Evolutionary conservation across 1,284 basidiomycete genomes (phyloP).

Genomic region (Trichosporon ovoides): DNA sequence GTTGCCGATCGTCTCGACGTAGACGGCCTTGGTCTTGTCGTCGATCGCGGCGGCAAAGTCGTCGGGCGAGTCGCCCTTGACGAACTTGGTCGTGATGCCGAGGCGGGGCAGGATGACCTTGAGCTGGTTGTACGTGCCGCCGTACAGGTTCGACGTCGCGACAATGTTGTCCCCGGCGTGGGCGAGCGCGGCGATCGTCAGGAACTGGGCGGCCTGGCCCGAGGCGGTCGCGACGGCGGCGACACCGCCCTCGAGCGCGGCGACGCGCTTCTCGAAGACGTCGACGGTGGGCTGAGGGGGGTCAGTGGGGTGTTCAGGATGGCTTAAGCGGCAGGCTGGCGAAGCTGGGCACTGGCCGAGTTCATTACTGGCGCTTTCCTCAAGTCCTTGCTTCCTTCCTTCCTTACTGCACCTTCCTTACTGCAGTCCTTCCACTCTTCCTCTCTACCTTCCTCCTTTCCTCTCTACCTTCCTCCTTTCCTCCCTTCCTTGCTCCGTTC

Average conservation of each 20-base stretch:
- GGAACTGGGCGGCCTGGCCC: slow-evolving; percentile 75
- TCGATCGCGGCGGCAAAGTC: slow-evolving; percentile 66
- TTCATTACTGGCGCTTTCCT: too few relatives aligned
- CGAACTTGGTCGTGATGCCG: slow-evolving; percentile 72
- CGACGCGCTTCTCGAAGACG: slow-evolving; percentile 78
- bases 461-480: too few relatives aligned
- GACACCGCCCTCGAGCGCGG: slow-evolving; percentile 73
- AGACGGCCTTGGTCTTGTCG: slow-evolving; percentile 57
- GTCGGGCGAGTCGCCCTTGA: slow-evolving; percentile 59
- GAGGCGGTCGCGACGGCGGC: slow-evolving; percentile 73
- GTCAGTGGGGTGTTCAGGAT: not conserved
- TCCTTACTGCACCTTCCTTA: too few relatives aligned
- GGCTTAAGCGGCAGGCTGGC: not conserved
- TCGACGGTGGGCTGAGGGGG: slow-evolving; percentile 61
- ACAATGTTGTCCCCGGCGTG: slow-evolving; percentile 75
- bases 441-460: too few relatives aligned
- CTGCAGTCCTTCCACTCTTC: too few relatives aligned
- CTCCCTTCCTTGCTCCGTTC: too few relatives aligned
- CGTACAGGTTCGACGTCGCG: slow-evolving; percentile 63
- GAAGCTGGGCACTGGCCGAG: too few relatives aligned
- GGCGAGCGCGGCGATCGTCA: slow-evolving; percentile 65
- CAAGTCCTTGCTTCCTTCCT: too few relatives aligned
- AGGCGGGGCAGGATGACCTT: slow-evolving; percentile 52
- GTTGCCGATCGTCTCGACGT: slow-evolving; percentile 78
- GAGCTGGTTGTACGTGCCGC: slow-evolving; percentile 82